phyloP scores from a whole-genome alignment of 805 yeast species.

The Wickerhamiella qilinensis region DNA sequence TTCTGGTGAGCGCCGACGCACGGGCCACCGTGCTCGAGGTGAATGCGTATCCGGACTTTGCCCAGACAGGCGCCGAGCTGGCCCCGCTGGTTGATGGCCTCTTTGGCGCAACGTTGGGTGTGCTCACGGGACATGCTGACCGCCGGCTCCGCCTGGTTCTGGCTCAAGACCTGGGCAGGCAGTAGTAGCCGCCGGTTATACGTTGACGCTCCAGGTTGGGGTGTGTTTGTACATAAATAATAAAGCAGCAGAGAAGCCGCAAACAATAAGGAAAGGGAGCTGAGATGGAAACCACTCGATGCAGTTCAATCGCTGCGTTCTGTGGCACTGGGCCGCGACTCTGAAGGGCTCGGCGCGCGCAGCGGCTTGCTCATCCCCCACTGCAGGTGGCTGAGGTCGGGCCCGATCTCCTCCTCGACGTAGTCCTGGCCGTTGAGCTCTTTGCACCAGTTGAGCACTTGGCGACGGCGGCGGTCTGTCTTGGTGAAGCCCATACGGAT shows the following conservation, averaged over 20 bases:
- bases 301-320: slow-evolving; percentile 2
- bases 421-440: slow-evolving; percentile 61
- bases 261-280: neutral
- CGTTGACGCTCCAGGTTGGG: too few species aligned
- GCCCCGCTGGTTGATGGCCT: slow-evolving; percentile 49
- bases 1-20: slow-evolving; percentile 42
- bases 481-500: slow-evolving; percentile 62
- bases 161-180: too few species aligned
- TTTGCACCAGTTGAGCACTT: slow-evolving; percentile 66
- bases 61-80: slow-evolving; percentile 76
- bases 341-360: neutral
- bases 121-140: slow-evolving; percentile 34
- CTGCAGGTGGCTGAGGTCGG: slow-evolving; percentile 1
- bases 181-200: too few species aligned
- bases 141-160: neutral
- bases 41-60: slow-evolving; percentile 91
- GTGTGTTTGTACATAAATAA: too few species aligned
- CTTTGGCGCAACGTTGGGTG: slow-evolving; percentile 38
- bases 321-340: neutral
- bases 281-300: too few species aligned
- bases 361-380: neutral
- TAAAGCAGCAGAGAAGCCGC: neutral
- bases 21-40: slow-evolving; percentile 60
- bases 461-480: slow-evolving; percentile 58
- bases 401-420: slow-evolving; percentile 23